phyloP scores from a whole-genome alignment of 352 stramenopile species.

The Globisporangium polare region DNA sequence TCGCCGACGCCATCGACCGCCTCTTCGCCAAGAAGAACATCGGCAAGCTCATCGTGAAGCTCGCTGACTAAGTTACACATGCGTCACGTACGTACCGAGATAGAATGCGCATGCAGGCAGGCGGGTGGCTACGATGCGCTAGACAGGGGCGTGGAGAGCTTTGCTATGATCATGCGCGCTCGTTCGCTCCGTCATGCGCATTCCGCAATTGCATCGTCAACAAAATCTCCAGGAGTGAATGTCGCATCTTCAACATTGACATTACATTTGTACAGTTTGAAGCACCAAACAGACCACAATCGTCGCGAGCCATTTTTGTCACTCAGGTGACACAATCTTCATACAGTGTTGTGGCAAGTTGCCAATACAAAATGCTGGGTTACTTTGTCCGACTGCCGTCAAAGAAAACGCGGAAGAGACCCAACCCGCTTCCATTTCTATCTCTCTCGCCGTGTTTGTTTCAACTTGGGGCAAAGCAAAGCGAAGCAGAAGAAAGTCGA shows the following conservation, averaged over 20 bases:
- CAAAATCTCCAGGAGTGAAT: background rate
- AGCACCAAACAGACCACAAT: too few relatives aligned
- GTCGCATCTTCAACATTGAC: background rate
- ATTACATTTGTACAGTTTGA: background rate
- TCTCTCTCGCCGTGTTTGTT: constrained; percentile 3
- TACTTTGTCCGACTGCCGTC: background rate
- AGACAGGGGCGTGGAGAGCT: background rate
- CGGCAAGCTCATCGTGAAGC: constrained; percentile 62
- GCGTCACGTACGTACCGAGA: background rate
- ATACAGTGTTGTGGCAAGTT: background rate
- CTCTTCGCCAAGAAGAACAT: constrained; percentile 50
- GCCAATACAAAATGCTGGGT: background rate
- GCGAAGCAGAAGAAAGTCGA: constrained; percentile 2
- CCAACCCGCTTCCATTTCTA: constrained; percentile 2
- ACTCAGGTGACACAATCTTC: background rate
- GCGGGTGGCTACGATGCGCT: background rate
- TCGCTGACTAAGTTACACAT: constrained; percentile 18
- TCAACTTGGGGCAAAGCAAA: background rate
- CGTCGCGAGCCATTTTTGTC: too few relatives aligned
- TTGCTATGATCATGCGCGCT: background rate
- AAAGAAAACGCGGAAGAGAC: background rate
- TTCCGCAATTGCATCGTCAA: background rate
- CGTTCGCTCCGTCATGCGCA: background rate
- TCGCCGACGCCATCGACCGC: constrained; percentile 44
- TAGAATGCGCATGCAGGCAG: background rate